Percentiles rank a stretch among this genome's conserved stretches.
phyloP scores from a whole-genome alignment of 2,329 filamentous ascomycete species.

The Aspergillus sp. region DNA sequence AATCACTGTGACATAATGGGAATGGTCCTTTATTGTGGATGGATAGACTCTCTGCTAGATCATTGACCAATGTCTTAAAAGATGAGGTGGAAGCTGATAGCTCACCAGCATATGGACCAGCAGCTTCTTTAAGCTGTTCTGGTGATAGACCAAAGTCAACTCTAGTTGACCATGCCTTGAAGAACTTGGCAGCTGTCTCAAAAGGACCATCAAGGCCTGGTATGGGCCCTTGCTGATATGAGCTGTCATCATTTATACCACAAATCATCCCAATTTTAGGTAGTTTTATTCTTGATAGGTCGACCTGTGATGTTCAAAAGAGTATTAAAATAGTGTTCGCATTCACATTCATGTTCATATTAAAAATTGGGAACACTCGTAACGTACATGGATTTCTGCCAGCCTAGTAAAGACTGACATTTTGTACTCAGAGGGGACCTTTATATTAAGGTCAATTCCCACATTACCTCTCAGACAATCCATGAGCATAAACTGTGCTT shows the following conservation, averaged over 20 bases:
- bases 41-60: neutral
- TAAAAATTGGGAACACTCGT: no score
- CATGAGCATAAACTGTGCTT: neutral
- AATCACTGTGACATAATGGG: conserved; percentile 8
- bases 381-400: neutral
- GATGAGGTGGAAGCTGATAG: neutral
- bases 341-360: no score
- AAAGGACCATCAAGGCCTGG: neutral
- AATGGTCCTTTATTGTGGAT: conserved; percentile 6
- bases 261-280: neutral
- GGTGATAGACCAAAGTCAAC: no score
- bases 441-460: neutral
- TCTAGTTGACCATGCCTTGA: neutral
- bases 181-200: neutral
- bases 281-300: neutral
- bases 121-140: no score
- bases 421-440: neutral
- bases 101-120: no score
- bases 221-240: neutral
- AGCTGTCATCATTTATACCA: neutral
- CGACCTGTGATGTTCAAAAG: no score
- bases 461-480: neutral
- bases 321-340: no score
- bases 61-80: neutral
- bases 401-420: neutral